Evolutionary conservation across 2,329 filamentous ascomycete species (phyloP).

Genomic region (Botrytis medusae): DNA sequence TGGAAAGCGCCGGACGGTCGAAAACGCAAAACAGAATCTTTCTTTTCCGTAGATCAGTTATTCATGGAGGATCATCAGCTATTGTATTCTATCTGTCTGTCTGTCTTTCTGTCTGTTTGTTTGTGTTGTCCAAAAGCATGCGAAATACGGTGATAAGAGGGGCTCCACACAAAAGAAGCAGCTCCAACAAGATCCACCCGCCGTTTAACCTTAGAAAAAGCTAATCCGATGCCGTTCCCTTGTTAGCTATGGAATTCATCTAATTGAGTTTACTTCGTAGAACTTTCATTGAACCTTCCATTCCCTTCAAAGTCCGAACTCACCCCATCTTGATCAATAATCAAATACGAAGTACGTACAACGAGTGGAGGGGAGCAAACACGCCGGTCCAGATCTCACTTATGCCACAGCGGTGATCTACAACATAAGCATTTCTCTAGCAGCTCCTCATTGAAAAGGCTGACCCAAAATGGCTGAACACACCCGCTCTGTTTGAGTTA

Average conservation of each 20-base stretch:
- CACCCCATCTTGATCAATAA: neutral
- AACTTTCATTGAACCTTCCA: neutral
- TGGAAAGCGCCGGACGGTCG: neutral
- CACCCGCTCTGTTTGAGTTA: neutral
- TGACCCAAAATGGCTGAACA: neutral
- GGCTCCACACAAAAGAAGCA: neutral
- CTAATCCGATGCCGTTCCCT: neutral
- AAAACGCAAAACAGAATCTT: neutral
- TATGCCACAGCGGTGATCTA: neutral
- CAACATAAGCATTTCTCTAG: neutral
- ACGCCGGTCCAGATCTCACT: neutral
- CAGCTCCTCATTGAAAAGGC: neutral
- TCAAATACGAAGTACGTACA: neutral
- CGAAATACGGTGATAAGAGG: neutral
- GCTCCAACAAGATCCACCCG: neutral
- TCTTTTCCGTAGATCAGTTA: neutral
- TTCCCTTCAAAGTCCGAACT: neutral
- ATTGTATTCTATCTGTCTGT: neutral
- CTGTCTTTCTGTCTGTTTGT: neutral
- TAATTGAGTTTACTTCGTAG: neutral
- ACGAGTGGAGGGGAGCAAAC: neutral
- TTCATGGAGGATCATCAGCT: neutral
- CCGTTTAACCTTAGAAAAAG: neutral
- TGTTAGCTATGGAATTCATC: neutral
- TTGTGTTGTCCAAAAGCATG: neutral